Conservation (phyloP, 179 eudicot genomes). For the Beta macrorhiza region DNA sequence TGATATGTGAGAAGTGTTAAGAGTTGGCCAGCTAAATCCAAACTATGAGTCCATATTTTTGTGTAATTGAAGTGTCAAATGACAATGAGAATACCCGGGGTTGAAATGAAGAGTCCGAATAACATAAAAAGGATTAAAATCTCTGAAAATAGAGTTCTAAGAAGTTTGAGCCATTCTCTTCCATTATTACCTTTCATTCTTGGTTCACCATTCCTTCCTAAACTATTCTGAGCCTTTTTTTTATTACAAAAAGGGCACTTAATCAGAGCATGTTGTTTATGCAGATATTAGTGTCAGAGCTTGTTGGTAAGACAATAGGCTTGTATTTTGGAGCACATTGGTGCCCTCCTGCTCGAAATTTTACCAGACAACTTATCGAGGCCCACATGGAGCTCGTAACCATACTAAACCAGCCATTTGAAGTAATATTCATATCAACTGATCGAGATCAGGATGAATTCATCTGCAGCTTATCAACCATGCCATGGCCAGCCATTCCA, state of each 20-base stretch:
- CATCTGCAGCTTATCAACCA: conserved; percentile 32
- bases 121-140: too few relatives aligned
- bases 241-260: background rate
- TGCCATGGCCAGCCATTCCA: conserved; percentile 68
- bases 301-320: conserved; percentile 50
- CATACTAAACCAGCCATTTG: conserved; percentile 37
- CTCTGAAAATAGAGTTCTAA: too few relatives aligned
- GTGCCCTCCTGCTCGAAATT: conserved; percentile 58
- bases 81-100: too few relatives aligned
- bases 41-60: too few relatives aligned
- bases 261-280: conserved; percentile 1
- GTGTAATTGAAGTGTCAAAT: too few relatives aligned
- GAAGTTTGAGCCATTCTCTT: too few relatives aligned
- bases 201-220: too few relatives aligned
- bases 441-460: conserved; percentile 48
- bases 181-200: too few relatives aligned
- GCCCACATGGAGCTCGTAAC: conserved; percentile 41
- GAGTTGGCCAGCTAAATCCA: too few relatives aligned
- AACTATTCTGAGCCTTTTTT: too few relatives aligned
- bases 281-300: conserved; percentile 43
- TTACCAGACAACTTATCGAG: conserved; percentile 42
- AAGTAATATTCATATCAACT: conserved; percentile 51
- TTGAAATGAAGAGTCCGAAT: too few relatives aligned
- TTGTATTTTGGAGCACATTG: conserved; percentile 59
- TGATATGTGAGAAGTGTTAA: too few relatives aligned